Conservation (phyloP, 495 filamentous ascomycete genomes). For the Lineolata rhizophorae region DNA sequence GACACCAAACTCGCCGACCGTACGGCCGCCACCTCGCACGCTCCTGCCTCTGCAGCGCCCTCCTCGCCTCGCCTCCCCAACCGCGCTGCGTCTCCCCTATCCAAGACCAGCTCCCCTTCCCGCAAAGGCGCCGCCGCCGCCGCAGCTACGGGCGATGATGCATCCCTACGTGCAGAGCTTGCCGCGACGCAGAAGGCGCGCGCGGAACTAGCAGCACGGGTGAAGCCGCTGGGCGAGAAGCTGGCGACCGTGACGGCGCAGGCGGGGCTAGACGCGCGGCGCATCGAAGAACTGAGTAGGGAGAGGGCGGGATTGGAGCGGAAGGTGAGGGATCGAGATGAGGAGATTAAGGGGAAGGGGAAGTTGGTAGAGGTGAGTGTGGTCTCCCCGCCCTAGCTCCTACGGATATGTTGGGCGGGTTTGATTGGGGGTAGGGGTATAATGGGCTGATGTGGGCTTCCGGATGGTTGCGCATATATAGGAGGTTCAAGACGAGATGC, state of each 20-base stretch:
- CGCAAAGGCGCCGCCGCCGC: conserved; percentile 5
- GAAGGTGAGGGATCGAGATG: conserved; percentile 56
- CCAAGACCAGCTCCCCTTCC: conserved; percentile 6
- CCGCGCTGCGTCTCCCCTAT: conserved; percentile 3
- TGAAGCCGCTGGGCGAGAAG: conserved; percentile 11
- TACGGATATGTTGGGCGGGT: not conserved
- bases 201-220: conserved; percentile 11
- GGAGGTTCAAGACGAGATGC: conserved; percentile 79
- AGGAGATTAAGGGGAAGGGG: conserved; percentile 63
- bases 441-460: conserved; percentile 8
- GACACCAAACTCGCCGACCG: conserved; percentile 22
- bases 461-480: no score
- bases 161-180: conserved; percentile 15
- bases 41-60: conserved; percentile 1
- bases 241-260: conserved; percentile 15
- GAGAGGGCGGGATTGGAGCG: conserved; percentile 37
- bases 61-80: conserved; percentile 1
- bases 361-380: conserved; percentile 37
- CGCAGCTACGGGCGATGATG: conserved; percentile 4
- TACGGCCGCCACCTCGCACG: conserved; percentile 8
- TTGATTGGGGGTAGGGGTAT: no score
- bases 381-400: not conserved
- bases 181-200: conserved; percentile 17
- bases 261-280: conserved; percentile 21
- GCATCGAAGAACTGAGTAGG: conserved; percentile 35